Conservation (phyloP, 306 rosid species). For the Purshia tridentata region DNA sequence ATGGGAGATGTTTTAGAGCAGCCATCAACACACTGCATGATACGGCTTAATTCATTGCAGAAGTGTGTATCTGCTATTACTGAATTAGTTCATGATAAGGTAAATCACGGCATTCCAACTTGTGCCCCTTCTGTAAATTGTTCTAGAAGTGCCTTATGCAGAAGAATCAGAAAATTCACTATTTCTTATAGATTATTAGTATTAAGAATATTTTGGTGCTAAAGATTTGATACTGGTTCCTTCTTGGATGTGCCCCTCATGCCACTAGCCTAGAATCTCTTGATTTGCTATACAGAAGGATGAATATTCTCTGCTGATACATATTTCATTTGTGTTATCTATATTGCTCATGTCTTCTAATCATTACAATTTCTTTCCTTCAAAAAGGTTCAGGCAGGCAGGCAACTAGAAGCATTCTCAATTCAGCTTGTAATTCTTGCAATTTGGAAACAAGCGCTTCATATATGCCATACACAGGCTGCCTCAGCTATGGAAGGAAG, state of each 20-base stretch:
- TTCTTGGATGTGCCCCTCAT: not conserved
- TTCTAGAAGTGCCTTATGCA: not conserved
- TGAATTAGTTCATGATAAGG: slow-evolving; percentile 84
- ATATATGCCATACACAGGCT: slow-evolving; percentile 98
- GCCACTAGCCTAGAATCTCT: not conserved
- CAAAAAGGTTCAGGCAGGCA: slow-evolving; percentile 60
- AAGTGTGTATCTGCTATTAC: slow-evolving; percentile 74
- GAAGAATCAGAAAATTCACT: not conserved
- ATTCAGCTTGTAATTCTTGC: slow-evolving; percentile 98
- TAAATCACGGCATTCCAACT: slow-evolving; percentile 27
- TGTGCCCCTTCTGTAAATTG: not conserved
- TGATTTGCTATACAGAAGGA: not conserved
- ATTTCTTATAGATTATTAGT: not conserved
- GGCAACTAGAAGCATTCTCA: slow-evolving; percentile 88
- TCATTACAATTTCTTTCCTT: slow-evolving; percentile 1
- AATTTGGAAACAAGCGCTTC: slow-evolving; percentile 95
- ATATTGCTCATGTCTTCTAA: slow-evolving; percentile 3
- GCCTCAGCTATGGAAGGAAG: slow-evolving; percentile 99
- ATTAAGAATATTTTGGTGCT: not conserved
- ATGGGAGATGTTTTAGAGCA: slow-evolving; percentile 65
- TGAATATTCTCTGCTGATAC: not conserved
- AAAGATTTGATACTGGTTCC: not conserved
- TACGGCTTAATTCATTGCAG: slow-evolving; percentile 77
- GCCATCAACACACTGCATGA: slow-evolving; percentile 78
- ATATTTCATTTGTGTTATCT: slow-evolving; percentile 10